Evolutionary conservation across 371 early-diverging fungal species (phyloP), one percentile per base, ranked within the genome.

Genomic region (Lichtheimia ramosa): DNA sequence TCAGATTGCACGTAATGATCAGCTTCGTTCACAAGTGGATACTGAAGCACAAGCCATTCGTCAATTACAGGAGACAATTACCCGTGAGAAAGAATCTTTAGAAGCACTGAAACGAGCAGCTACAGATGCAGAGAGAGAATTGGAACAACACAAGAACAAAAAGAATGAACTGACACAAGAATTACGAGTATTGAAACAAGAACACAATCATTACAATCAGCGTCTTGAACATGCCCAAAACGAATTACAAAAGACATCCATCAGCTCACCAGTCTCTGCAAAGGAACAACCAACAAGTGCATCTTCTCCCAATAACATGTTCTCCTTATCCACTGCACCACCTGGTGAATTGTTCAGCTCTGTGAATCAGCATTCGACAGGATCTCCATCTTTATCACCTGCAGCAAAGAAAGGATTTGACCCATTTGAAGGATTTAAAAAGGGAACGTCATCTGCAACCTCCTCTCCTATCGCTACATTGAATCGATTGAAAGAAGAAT

Each of bases 391-490:
- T 16, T 43, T 52, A 14, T 5, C 60, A 20, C 34, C 34, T 8
- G 48, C 58, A 8, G 42, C 56, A n/a, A 39, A 46, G 15, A 52
- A 64, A 16, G 34, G 58, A 7, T 74, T 61, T 51, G 79, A 79
- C 52, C 73, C 74, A 8, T 79, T 76, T 61, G 70, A 76, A 7
- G 68, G 71, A 6, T 65, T 75, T 28, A 75, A 75, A 20, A 65
- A 68, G 12, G 46, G 27, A 18, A 16, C 46, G 10, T 18, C 18
- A n/a, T 54, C 67, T 5, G n/a, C 55, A 6, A 23, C 62, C 10
- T 51, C 56, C 6, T 70, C 74, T n/a, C 66, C 74, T 14, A 64
- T 51, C 0, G 40, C 58, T 10, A 61, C 69, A 18, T 43, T 74
- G 10, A 74, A 74, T 40, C 66, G 55, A 21, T 39, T 72, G 24